phyloP scores from a whole-genome alignment of 2,329 filamentous ascomycete genomes.

The Exutisphaerella laricina region DNA sequence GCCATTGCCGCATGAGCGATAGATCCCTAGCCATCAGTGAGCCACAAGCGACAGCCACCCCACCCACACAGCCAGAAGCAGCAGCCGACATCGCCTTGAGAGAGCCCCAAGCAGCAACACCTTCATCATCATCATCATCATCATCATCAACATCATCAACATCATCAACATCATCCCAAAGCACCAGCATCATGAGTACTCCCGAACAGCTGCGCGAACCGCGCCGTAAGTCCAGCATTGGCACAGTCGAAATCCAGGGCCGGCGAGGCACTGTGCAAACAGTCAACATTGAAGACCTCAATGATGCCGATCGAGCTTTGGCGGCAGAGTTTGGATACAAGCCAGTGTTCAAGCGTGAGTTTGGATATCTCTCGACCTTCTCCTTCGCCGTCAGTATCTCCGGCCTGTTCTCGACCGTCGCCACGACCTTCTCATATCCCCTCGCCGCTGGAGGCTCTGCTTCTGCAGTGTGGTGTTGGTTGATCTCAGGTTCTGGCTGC shows the following conservation, averaged over 20 bases:
- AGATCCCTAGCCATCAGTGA: too few species aligned
- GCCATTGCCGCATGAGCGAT: too few species aligned
- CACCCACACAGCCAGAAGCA: too few species aligned
- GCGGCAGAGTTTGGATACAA: slow-evolving; percentile 31
- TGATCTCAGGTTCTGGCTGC: slow-evolving; percentile 52
- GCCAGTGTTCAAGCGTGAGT: slow-evolving; percentile 54
- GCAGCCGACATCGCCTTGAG: too few species aligned
- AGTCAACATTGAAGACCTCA: slow-evolving; percentile 22
- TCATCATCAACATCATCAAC: too few species aligned
- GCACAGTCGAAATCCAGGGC: slow-evolving; percentile 8
- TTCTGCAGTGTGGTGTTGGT: slow-evolving; percentile 54
- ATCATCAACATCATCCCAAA: neutral
- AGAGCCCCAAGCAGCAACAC: too few species aligned
- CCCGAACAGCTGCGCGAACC: neutral
- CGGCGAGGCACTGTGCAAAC: slow-evolving; percentile 14
- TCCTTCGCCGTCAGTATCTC: slow-evolving; percentile 56
- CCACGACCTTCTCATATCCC: slow-evolving; percentile 52
- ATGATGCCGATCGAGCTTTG: slow-evolving; percentile 25
- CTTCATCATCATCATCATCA: too few species aligned
- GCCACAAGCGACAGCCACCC: too few species aligned
- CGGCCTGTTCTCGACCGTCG: slow-evolving; percentile 52
- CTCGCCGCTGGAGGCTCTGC: slow-evolving; percentile 50
- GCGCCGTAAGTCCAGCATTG: slow-evolving; percentile 16
- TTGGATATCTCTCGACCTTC: slow-evolving; percentile 54
- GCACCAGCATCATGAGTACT: neutral